These are phyloP conservation scores for Leccinum imitatum DNA, from an alignment of 768 basidiomycete genomes.

Conservation along the genomic window DNA sequence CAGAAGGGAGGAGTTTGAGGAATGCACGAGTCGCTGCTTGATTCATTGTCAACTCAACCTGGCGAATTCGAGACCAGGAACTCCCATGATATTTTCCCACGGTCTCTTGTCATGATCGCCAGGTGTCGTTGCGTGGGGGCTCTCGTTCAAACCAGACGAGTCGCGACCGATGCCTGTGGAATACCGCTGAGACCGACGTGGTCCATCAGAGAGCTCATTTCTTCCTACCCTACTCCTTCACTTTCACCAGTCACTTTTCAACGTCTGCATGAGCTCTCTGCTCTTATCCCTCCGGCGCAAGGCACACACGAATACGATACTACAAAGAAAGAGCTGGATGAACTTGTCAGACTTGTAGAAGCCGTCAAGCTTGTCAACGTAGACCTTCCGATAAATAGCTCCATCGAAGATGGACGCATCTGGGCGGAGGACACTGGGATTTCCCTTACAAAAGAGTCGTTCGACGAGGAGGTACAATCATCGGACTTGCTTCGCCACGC, in stretches of 20 bases:
- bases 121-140: neutral
- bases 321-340: slow-evolving; percentile 62
- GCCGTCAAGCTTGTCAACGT: slow-evolving; percentile 67
- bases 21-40: slow-evolving; percentile 35
- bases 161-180: slow-evolving; percentile 53
- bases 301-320: slow-evolving; percentile 51
- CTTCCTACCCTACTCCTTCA: slow-evolving; percentile 71
- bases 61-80: neutral
- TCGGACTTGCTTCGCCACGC: slow-evolving; percentile 52
- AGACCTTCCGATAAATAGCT: slow-evolving; percentile 25
- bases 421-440: slow-evolving; percentile 42
- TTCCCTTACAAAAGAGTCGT: slow-evolving; percentile 22
- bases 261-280: slow-evolving; percentile 70
- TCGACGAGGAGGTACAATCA: slow-evolving; percentile 36
- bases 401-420: slow-evolving; percentile 42
- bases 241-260: slow-evolving; percentile 57
- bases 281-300: slow-evolving; percentile 63
- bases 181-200: slow-evolving; percentile 71
- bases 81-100: slow-evolving; percentile 11
- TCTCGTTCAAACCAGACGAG: slow-evolving; percentile 8
- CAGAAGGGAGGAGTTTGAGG: slow-evolving; percentile 55
- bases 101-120: slow-evolving; percentile 7
- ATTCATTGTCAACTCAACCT: slow-evolving; percentile 20
- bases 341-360: slow-evolving; percentile 74
- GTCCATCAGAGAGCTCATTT: slow-evolving; percentile 76